phyloP scores from a whole-genome alignment of 75 land plant genomes.

The Picea sitchensis region DNA sequence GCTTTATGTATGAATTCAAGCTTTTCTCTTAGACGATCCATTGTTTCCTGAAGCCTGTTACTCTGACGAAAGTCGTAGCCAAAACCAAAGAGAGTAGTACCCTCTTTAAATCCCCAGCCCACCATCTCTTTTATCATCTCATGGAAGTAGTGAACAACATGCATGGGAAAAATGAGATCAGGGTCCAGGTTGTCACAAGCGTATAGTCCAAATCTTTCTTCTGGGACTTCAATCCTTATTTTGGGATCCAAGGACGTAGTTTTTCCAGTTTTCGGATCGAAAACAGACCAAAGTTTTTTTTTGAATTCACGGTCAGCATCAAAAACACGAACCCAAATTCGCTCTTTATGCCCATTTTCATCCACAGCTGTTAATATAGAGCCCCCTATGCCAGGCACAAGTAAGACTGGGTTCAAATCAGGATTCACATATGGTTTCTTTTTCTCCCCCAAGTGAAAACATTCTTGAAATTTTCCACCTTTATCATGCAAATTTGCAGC shows the following conservation, averaged over 20 bases:
- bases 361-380: slow-evolving; percentile 80
- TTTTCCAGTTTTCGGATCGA: slow-evolving; percentile 79
- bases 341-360: slow-evolving; percentile 60
- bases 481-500: too few species aligned
- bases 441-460: too few species aligned
- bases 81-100: slow-evolving; percentile 91
- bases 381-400: slow-evolving; percentile 95
- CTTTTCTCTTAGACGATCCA: slow-evolving; percentile 64
- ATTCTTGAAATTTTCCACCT: too few species aligned
- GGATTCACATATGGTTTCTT: slow-evolving; percentile 49
- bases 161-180: slow-evolving; percentile 23
- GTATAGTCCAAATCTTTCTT: slow-evolving; percentile 88
- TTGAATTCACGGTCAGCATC: slow-evolving; percentile 80
- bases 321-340: slow-evolving; percentile 91
- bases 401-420: slow-evolving; percentile 74
- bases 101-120: slow-evolving; percentile 93
- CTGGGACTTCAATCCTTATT: slow-evolving; percentile 75
- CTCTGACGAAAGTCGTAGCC: slow-evolving; percentile 99
- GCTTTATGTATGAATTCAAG: slow-evolving; percentile 60
- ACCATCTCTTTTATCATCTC: slow-evolving; percentile 85
- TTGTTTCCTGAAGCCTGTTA: slow-evolving; percentile 80
- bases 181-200: slow-evolving; percentile 95
- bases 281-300: slow-evolving; percentile 81
- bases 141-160: slow-evolving; percentile 79
- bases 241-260: slow-evolving; percentile 71